These are phyloP conservation scores for Fraxinus anomala DNA, from an alignment of 257 asterid genomes.

Conservation along the genomic window DNA sequence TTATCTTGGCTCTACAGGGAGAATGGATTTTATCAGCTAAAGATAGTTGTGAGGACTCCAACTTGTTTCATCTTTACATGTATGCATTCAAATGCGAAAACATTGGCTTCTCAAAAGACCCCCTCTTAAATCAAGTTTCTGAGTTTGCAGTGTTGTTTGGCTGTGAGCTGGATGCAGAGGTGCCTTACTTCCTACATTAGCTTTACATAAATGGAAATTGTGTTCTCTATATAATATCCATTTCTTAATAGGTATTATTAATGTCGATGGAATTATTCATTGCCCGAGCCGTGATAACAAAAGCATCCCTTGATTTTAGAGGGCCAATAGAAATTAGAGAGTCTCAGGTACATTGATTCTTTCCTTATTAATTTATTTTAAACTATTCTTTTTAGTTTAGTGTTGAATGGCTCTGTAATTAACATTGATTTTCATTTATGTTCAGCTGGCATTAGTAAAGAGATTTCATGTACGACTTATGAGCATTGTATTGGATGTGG, in stretches of 20 bases:
- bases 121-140: conserved; percentile 77
- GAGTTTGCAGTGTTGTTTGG: conserved; percentile 93
- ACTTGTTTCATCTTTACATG: conserved; percentile 62
- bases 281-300: conserved; percentile 83
- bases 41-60: conserved; percentile 49
- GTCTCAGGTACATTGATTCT: conserved; percentile 61
- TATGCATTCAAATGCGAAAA: conserved; percentile 72
- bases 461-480: conserved; percentile 93
- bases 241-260: conserved; percentile 66
- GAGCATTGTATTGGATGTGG: conserved; percentile 99
- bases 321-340: conserved; percentile 66
- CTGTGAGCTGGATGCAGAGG: conserved; percentile 92
- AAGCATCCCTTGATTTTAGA: conserved; percentile 67
- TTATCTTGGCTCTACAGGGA: conserved; percentile 58
- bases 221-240: conserved; percentile 29
- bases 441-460: conserved; percentile 75
- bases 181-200: conserved; percentile 30
- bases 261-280: conserved; percentile 91
- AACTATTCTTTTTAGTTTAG: conserved; percentile 19
- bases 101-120: conserved; percentile 80
- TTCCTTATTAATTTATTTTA: conserved; percentile 24
- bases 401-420: conserved; percentile 21
- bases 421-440: conserved; percentile 27
- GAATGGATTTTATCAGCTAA: conserved; percentile 88
- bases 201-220: conserved; percentile 16